Evolutionary conservation across 2,329 filamentous ascomycete genomes (phyloP).

Genomic region (Clonostachys solani): DNA sequence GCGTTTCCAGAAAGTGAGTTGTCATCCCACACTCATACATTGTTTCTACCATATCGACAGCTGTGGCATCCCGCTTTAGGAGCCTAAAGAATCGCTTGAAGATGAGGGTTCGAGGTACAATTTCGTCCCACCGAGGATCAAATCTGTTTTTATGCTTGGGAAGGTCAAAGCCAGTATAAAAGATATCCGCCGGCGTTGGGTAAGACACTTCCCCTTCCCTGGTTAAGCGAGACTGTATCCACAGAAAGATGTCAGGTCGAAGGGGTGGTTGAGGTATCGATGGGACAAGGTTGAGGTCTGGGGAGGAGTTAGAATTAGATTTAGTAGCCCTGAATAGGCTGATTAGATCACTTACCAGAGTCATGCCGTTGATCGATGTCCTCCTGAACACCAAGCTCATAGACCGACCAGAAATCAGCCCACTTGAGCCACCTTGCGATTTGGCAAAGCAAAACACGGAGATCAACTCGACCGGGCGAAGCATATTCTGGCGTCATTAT

Average conservation of each 20-base stretch:
- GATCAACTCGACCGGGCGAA: conserved; percentile 37
- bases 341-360: conserved; percentile 22
- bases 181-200: conserved; percentile 38
- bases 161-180: conserved; percentile 29
- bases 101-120: conserved; percentile 65
- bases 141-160: conserved; percentile 25
- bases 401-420: conserved; percentile 39
- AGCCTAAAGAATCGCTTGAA: conserved; percentile 64
- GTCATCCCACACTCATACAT: conserved; percentile 69
- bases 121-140: conserved; percentile 34
- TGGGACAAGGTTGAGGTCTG: conserved; percentile 23
- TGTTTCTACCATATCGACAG: conserved; percentile 65
- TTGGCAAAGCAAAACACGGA: conserved; percentile 77
- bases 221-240: conserved; percentile 45
- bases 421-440: conserved; percentile 80
- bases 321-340: background rate
- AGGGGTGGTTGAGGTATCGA: conserved; percentile 23
- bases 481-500: conserved; percentile 42
- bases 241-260: conserved; percentile 42
- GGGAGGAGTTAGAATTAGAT: conserved; percentile 3
- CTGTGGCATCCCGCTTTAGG: conserved; percentile 44
- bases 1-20: conserved; percentile 65
- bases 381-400: conserved; percentile 49
- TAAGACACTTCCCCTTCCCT: conserved; percentile 28
- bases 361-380: conserved; percentile 33